These are phyloP conservation scores for Pythium brachiatum DNA, from an alignment of 352 stramenopile species.

Conservation along the genomic window DNA sequence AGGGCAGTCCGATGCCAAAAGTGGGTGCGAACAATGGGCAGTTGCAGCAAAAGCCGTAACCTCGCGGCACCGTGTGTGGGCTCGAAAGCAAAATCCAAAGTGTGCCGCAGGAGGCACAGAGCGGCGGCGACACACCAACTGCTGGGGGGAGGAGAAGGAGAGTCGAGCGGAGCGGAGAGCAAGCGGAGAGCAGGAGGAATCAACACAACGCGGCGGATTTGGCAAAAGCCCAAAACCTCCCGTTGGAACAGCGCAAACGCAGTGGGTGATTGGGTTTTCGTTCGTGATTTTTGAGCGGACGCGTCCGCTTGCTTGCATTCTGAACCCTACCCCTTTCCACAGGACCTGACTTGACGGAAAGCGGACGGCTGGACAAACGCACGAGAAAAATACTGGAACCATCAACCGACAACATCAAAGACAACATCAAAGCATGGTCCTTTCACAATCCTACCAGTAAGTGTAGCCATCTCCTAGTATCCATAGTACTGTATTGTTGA, in stretches of 20 bases:
- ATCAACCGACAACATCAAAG: neutral
- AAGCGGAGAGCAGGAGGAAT: neutral
- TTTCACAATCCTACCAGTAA: neutral
- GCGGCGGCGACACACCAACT: neutral
- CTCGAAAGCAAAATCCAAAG: conserved; percentile 45
- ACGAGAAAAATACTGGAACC: conserved; percentile 4
- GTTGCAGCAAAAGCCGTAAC: conserved; percentile 10
- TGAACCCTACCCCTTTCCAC: conserved; percentile 9
- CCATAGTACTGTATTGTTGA: conserved; percentile 8
- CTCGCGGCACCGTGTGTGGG: conserved; percentile 6
- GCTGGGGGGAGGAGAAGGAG: conserved; percentile 7
- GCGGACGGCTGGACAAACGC: neutral
- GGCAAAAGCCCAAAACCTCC: conserved; percentile 18
- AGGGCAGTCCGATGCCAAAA: conserved; percentile 18
- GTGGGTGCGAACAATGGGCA: conserved; percentile 18
- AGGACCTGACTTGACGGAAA: conserved; percentile 10
- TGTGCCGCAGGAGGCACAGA: conserved; percentile 16
- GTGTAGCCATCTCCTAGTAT: conserved; percentile 7
- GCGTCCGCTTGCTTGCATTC: conserved; percentile 12
- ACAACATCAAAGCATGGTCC: neutral
- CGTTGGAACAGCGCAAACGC: neutral
- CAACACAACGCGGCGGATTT: no score
- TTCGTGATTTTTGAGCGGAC: conserved; percentile 17
- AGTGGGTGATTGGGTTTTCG: conserved; percentile 20
- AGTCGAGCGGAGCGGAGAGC: neutral